These are phyloP conservation scores for Mycena maculata DNA, from an alignment of 768 basidiomycete genomes.

Conservation along the genomic window DNA sequence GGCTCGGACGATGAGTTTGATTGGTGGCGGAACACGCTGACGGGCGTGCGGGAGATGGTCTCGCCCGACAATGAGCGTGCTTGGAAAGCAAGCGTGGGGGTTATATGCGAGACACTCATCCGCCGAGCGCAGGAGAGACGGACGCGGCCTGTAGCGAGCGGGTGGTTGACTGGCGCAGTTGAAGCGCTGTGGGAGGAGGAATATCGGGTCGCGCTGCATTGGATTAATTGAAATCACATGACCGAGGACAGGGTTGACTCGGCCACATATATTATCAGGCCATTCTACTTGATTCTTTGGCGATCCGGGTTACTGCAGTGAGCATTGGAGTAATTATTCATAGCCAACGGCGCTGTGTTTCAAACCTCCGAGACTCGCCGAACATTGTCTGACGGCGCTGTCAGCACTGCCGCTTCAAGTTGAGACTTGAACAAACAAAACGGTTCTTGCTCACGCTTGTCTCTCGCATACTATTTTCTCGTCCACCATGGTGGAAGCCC, in stretches of 20 bases:
- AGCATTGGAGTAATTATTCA: no score
- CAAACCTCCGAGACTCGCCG: no score
- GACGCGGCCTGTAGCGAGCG: constrained; percentile 1
- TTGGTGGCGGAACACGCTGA: constrained; percentile 66
- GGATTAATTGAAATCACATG: constrained; percentile 19
- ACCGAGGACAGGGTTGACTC: constrained; percentile 1
- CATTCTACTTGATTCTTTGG: no score
- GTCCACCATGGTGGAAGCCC: constrained; percentile 75
- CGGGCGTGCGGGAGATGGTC: constrained; percentile 57
- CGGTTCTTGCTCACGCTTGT: background rate
- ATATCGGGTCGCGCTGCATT: constrained; percentile 53
- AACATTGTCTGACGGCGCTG: no score
- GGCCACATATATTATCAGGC: no score
- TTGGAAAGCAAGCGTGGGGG: constrained; percentile 56
- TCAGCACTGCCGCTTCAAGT: no score
- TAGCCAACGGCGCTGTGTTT: no score
- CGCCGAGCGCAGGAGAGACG: constrained; percentile 45
- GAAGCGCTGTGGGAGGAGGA: constrained; percentile 72
- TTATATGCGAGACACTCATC: constrained; percentile 53
- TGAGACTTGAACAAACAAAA: no score
- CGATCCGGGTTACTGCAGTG: no score
- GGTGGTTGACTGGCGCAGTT: constrained; percentile 55
- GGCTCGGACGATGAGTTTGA: constrained; percentile 48
- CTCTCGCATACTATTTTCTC: constrained; percentile 21
- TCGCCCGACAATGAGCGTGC: constrained; percentile 60